Evolutionary conservation across 495 filamentous ascomycete genomes (phyloP).

Genomic region (Annulohypoxylon nitens): DNA sequence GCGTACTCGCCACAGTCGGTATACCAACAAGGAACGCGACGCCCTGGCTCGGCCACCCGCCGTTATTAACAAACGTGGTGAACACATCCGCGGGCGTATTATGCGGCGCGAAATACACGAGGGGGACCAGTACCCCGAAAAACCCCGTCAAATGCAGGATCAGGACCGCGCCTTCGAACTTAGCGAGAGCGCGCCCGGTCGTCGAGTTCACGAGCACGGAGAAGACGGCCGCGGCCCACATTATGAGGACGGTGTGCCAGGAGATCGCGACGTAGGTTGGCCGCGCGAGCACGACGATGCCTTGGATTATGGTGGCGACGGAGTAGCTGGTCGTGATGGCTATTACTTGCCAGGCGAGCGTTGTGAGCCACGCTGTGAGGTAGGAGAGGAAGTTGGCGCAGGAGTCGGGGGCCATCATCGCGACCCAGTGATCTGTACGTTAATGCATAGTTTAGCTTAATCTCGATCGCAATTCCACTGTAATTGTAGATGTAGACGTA

Average conservation of each 20-base stretch:
- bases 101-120: conserved; percentile 63
- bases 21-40: conserved; percentile 53
- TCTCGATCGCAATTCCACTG: neutral
- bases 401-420: conserved; percentile 38
- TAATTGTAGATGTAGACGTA: too few species aligned
- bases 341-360: conserved; percentile 36
- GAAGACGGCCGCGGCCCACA: conserved; percentile 56
- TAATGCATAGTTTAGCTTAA: neutral
- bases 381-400: conserved; percentile 39
- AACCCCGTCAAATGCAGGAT: conserved; percentile 65
- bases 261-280: conserved; percentile 28
- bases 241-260: conserved; percentile 66
- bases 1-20: conserved; percentile 32
- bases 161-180: conserved; percentile 61
- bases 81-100: conserved; percentile 42
- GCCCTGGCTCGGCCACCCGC: conserved; percentile 59
- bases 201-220: conserved; percentile 62
- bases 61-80: conserved; percentile 60
- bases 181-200: conserved; percentile 57
- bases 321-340: conserved; percentile 26
- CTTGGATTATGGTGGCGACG: conserved; percentile 59
- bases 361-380: conserved; percentile 40
- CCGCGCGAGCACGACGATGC: conserved; percentile 42
- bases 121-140: conserved; percentile 64
- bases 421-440: conserved; percentile 40